Base-by-base conservation (phyloP, 2,329 filamentous ascomycete species). In the Paraconiothyrium brasiliense region DNA sequence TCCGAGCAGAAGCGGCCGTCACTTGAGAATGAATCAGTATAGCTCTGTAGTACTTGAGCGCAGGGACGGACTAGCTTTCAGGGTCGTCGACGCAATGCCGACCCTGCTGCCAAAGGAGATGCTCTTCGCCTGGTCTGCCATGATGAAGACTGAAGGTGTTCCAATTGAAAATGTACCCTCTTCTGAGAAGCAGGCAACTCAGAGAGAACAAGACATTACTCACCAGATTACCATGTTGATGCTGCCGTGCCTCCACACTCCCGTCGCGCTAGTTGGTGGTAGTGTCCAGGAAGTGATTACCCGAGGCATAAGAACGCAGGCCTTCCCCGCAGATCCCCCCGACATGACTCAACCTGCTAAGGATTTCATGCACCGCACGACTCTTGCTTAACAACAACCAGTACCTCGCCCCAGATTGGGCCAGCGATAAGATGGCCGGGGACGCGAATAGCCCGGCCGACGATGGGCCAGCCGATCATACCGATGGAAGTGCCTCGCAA, bases 1-100 rank as follows among this genome's bases (percentile, higher is more conserved):
- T 61, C 9, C 78, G 76, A 34, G 65, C 66, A 5, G 76, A 68
- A n/a, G 75, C 75, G 10, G 77, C 67, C 46, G 77, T 64, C 24
- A 78, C 76, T 74, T 35, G 56, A 46, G 6, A 35, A 61, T 44
- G 66, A 47, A 24, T 58, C 32, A 39, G 37, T 14, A 20, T 39
- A 50, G 27, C 27, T n/a, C 14, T 44, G 46, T n/a, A 62, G 34
- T 41, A 20, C 48, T n/a, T 30, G n/a, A 9, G 34, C 55, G 11
- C 47, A 57, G 43, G 10, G 22, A 69, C 68, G 34, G 62, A 77
- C 75, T 68, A 20, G 72, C 71, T 70, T 73, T 76, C 32, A 74
- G 64, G 10, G 64, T 60, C 4, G 67, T 68, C 24, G 74, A 74
- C 44, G 69, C 72, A 59, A 77, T 74, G 66, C 73, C 70, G n/a